phyloP scores from a whole-genome alignment of 2,329 filamentous ascomycete species.

The Cladosporium sp. region DNA sequence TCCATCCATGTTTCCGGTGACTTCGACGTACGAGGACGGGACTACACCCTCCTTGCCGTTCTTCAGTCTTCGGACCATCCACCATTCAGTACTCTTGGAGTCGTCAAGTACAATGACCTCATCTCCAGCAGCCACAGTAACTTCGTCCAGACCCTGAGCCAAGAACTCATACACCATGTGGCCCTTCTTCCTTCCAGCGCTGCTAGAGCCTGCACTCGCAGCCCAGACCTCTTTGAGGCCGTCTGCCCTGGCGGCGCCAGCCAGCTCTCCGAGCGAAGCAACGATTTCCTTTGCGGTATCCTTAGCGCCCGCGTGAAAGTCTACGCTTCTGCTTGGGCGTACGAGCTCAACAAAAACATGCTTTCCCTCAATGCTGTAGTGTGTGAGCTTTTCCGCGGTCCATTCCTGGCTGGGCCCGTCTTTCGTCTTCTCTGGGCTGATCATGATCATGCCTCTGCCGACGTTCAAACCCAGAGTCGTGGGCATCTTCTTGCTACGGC shows the following conservation, averaged over 20 bases:
- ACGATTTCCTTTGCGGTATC: constrained; percentile 96
- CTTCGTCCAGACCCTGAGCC: constrained; percentile 94
- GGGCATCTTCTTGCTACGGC: constrained; percentile 96
- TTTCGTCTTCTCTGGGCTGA: constrained; percentile 77
- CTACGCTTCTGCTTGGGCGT: constrained; percentile 86
- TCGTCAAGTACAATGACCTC: constrained; percentile 90
- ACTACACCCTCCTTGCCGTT: constrained; percentile 95
- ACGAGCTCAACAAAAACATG: constrained; percentile 95
- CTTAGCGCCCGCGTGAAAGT: constrained; percentile 96
- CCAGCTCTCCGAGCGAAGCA: constrained; percentile 78
- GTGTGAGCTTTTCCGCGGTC: constrained; percentile 91
- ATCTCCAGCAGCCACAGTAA: constrained; percentile 84
- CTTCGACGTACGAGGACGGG: constrained; percentile 91
- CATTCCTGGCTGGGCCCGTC: constrained; percentile 88
- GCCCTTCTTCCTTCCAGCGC: constrained; percentile 64
- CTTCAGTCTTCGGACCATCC: constrained; percentile 86
- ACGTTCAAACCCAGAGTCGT: constrained; percentile 95
- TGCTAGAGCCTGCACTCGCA: constrained; percentile 62
- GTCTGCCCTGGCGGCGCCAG: constrained; percentile 79
- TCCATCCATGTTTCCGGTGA: constrained; percentile 64
- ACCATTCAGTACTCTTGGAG: constrained; percentile 94
- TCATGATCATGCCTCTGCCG: constrained; percentile 80
- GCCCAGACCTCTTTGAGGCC: constrained; percentile 80
- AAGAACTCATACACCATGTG: constrained; percentile 91
- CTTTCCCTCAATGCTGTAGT: constrained; percentile 97